Conservation (phyloP, 176 grass and related monocot genomes). For the Neostapfia colusana region DNA sequence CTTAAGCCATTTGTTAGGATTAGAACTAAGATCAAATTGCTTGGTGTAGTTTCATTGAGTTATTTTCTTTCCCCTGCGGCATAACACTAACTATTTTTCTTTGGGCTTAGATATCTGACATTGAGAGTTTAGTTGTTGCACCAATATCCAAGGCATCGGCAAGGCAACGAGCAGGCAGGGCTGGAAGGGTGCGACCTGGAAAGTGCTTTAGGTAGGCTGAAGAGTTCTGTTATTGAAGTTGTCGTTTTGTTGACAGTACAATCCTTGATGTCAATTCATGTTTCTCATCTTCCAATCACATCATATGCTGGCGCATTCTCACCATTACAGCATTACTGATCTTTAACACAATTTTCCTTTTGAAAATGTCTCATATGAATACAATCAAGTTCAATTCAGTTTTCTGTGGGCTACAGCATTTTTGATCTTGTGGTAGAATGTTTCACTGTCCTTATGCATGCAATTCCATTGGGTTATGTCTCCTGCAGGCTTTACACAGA, state of each 20-base stretch:
- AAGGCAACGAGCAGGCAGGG: conserved; percentile 89
- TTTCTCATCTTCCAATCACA: background rate
- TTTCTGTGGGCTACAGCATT: background rate
- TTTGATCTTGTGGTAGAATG: background rate
- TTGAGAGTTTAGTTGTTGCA: conserved; percentile 86
- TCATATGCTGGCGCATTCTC: conserved; percentile 12
- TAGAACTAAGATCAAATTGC: conserved; percentile 9
- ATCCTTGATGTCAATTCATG: background rate
- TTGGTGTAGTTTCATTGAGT: background rate
- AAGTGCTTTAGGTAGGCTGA: conserved; percentile 84
- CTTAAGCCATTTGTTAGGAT: background rate
- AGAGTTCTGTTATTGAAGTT: conserved; percentile 2
- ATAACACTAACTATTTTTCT: conserved; percentile 13
- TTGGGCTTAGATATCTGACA: conserved; percentile 67
- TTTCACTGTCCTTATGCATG: background rate
- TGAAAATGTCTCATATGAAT: background rate
- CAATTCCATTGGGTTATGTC: conserved; percentile 39
- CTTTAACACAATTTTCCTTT: background rate
- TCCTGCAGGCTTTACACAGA: conserved; percentile 85
- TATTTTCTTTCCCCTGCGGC: background rate
- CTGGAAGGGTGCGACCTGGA: conserved; percentile 89
- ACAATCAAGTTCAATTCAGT: background rate
- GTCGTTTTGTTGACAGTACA: background rate
- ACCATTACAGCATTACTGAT: background rate
- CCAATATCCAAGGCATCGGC: conserved; percentile 98